Percentiles rank a stretch among this genome's conserved stretches.
phyloP scores from a whole-genome alignment of 805 yeast species.

The Torulaspora indica region DNA sequence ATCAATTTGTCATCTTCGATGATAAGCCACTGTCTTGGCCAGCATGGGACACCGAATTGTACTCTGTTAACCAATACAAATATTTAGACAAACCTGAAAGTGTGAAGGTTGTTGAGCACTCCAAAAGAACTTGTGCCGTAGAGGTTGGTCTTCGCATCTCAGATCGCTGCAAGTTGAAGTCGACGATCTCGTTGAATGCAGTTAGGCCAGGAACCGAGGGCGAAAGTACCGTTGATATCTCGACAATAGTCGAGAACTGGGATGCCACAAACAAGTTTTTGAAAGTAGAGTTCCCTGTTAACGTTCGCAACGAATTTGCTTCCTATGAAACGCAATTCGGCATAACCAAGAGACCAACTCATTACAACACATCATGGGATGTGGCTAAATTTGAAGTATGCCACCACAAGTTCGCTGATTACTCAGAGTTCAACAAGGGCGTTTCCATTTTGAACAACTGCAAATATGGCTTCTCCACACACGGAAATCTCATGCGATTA shows the following conservation, averaged over 20 bases:
- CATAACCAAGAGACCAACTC: slow-evolving; percentile 85
- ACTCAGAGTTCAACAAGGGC: slow-evolving; percentile 82
- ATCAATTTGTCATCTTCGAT: slow-evolving; percentile 75
- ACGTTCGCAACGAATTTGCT: slow-evolving; percentile 69
- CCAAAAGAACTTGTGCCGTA: slow-evolving; percentile 58
- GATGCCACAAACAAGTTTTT: slow-evolving; percentile 80
- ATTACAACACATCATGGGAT: slow-evolving; percentile 93
- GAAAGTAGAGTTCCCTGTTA: slow-evolving; percentile 93
- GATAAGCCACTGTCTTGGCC: slow-evolving; percentile 90
- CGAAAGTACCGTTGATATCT: slow-evolving; percentile 46
- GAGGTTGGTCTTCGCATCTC: slow-evolving; percentile 59
- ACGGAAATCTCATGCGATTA: slow-evolving; percentile 86
- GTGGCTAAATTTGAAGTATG: slow-evolving; percentile 95
- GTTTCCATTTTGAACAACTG: slow-evolving; percentile 77
- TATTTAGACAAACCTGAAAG: slow-evolving; percentile 40
- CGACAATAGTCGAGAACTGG: slow-evolving; percentile 68
- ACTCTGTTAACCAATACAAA: slow-evolving; percentile 66
- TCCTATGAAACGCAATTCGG: slow-evolving; percentile 95
- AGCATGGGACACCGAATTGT: slow-evolving; percentile 97
- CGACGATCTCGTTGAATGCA: slow-evolving; percentile 59
- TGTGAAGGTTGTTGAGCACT: slow-evolving; percentile 37
- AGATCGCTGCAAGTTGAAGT: slow-evolving; percentile 51
- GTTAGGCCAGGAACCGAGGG: slow-evolving; percentile 40
- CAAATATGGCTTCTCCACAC: slow-evolving; percentile 89
- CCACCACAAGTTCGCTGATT: slow-evolving; percentile 89